These are phyloP conservation scores for Emmonsia crescens DNA, from an alignment of 2,329 filamentous ascomycete species.

Conservation along the genomic window DNA sequence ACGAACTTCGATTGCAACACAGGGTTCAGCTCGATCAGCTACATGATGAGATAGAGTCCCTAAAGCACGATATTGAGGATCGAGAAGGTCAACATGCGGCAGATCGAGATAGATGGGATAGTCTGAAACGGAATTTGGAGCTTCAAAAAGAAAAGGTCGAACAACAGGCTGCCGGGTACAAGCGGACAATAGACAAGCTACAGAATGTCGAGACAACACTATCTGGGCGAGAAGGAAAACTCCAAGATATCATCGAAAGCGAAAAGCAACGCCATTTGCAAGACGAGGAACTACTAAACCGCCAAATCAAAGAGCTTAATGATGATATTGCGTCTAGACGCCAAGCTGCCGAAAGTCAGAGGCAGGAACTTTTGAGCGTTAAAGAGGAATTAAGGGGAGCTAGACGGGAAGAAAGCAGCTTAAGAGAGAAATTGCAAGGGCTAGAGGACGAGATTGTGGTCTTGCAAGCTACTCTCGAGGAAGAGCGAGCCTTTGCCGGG, in stretches of 20 bases:
- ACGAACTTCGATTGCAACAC: slow-evolving; percentile 46
- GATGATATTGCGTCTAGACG: slow-evolving; percentile 59
- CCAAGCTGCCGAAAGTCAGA: slow-evolving; percentile 52
- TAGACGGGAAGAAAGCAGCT: slow-evolving; percentile 50
- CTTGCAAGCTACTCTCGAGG: slow-evolving; percentile 54
- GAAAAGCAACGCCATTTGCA: slow-evolving; percentile 61
- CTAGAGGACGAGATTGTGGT: slow-evolving; percentile 70
- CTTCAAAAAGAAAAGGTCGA: slow-evolving; percentile 56
- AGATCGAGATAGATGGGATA: slow-evolving; percentile 63
- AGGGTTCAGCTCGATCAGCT: slow-evolving; percentile 45
- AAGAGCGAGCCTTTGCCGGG: slow-evolving; percentile 52
- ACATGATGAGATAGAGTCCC: slow-evolving; percentile 46
- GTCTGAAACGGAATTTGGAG: slow-evolving; percentile 53
- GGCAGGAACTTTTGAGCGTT: slow-evolving; percentile 53
- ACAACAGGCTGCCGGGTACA: slow-evolving; percentile 55
- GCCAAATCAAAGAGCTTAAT: slow-evolving; percentile 65
- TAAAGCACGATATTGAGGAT: slow-evolving; percentile 56
- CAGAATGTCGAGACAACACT: slow-evolving; percentile 57
- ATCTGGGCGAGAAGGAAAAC: slow-evolving; percentile 55
- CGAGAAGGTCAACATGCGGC: slow-evolving; percentile 61
- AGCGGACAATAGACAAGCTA: slow-evolving; percentile 59
- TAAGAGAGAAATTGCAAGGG: slow-evolving; percentile 55
- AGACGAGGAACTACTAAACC: slow-evolving; percentile 58
- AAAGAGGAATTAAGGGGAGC: slow-evolving; percentile 61
- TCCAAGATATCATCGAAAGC: slow-evolving; percentile 58